phyloP scores from a whole-genome alignment of 306 rosid species.

The Betula pendula region DNA sequence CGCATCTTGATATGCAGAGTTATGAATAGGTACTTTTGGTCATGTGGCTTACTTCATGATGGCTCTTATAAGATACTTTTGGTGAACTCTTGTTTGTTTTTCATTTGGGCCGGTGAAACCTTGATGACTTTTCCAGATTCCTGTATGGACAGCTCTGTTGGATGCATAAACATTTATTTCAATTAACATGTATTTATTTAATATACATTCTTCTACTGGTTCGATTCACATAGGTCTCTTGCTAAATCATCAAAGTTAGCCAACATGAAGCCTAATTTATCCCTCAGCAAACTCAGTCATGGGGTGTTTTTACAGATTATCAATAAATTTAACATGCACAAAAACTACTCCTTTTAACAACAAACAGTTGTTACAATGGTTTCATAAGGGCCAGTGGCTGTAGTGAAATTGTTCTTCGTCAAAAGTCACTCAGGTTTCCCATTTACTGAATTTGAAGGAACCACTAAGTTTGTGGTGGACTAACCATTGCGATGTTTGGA shows the following conservation, averaged over 20 bases:
- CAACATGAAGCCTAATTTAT: no score
- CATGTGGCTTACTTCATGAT: neutral
- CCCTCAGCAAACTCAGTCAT: no score
- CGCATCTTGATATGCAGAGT: neutral
- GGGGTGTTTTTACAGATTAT: neutral
- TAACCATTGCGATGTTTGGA: neutral
- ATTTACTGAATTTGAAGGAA: no score
- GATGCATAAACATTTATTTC: neutral
- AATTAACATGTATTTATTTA: neutral
- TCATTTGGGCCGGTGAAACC: neutral
- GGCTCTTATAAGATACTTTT: neutral
- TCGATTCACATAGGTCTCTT: no score
- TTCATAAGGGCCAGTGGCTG: neutral
- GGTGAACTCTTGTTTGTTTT: no score
- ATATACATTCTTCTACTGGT: neutral
- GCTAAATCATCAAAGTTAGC: no score
- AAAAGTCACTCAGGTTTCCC: no score
- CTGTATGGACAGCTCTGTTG: neutral
- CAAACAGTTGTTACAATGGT: neutral
- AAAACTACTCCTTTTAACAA: neutral
- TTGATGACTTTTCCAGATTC: neutral
- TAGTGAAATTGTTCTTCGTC: neutral
- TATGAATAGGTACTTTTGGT: neutral
- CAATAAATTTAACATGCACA: neutral
- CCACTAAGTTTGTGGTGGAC: neutral